phyloP scores from a whole-genome alignment of 2,329 filamentous ascomycete species.

The Endoconidiophora polonica region DNA sequence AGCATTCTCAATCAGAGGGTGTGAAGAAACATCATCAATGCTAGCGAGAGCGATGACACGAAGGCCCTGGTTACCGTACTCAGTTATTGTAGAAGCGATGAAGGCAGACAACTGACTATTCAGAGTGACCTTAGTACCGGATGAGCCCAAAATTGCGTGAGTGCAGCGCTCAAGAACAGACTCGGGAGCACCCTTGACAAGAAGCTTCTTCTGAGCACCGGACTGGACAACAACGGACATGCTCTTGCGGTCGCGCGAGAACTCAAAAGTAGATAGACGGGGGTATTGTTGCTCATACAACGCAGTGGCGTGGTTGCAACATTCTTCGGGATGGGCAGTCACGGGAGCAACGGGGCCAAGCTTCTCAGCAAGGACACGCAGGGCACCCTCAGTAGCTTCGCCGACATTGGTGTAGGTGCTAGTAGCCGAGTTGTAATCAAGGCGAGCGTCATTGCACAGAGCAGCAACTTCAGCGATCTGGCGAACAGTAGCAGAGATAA shows the following conservation, averaged over 20 bases:
- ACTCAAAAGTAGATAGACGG: slow-evolving; percentile 79
- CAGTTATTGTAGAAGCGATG: slow-evolving; percentile 62
- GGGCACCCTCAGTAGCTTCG: slow-evolving; percentile 86
- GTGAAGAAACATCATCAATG: slow-evolving; percentile 56
- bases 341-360: slow-evolving; percentile 61
- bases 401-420: slow-evolving; percentile 68
- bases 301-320: slow-evolving; percentile 65
- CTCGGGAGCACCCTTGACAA: slow-evolving; percentile 94
- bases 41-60: slow-evolving; percentile 88
- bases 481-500: slow-evolving; percentile 56
- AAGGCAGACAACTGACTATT: slow-evolving; percentile 51
- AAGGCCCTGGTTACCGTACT: slow-evolving; percentile 82
- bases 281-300: slow-evolving; percentile 65
- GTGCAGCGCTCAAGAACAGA: slow-evolving; percentile 87
- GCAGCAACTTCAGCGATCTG: slow-evolving; percentile 59
- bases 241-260: slow-evolving; percentile 94
- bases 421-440: slow-evolving; percentile 65
- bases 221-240: slow-evolving; percentile 87
- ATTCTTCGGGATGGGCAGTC: slow-evolving; percentile 37
- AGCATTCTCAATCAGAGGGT: slow-evolving; percentile 54
- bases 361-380: slow-evolving; percentile 85
- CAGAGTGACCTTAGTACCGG: slow-evolving; percentile 62
- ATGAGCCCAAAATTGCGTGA: slow-evolving; percentile 57
- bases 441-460: slow-evolving; percentile 75
- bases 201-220: slow-evolving; percentile 55